Evolutionary conservation across 169 alveolate genomes (phyloP), one percentile per base, ranked within the genome.

Genomic region (Plasmodium chabaudi): DNA sequence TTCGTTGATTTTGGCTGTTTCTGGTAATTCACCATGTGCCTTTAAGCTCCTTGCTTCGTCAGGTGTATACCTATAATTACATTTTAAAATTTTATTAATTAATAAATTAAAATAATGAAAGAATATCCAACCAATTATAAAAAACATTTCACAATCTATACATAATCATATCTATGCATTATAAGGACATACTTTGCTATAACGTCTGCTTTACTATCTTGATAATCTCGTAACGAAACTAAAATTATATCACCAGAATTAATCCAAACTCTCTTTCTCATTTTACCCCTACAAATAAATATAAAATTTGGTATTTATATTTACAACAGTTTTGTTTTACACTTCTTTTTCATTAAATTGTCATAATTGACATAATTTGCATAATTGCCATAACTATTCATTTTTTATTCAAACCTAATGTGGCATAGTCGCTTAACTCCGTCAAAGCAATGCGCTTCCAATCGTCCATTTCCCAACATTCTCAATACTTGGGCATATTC

Each of bases 241-340:
- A 96, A 92, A 34, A 98, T 96, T 10, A 98, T 97, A 90, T 98
- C 99, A 4, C 99, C 99, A 53, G 97, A 96, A 87, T 97, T 97
- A 5, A 99, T 98, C 99, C 99, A 99, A 56, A 98, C 99, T 89
- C 99, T 96, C 93, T 98, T 97, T 88, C 99, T 95, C 99, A 98
- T 95, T 92, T 98, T 98, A 15, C 99, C 99, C 75, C 98, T 94
- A 77, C 0, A 34, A 53, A 55, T 64, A 59, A 49, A 9, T 13
- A 2, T 2, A 19, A 47, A 42, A 61, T 47, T 55, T 23, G 6
- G 17, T n/a, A 27, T 68, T 5, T 23, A 23, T 4, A 23, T 19
- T 27, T 42, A 15, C 63, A 59, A 21, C 13, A 9, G 4, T 9
- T 47, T 10, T 55, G n/a, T 5, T 5, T 19, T n/a, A 39, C 42